Base-by-base conservation (phyloP, 2,329 filamentous ascomycete species). In the Sodiomyces alkalinus region DNA sequence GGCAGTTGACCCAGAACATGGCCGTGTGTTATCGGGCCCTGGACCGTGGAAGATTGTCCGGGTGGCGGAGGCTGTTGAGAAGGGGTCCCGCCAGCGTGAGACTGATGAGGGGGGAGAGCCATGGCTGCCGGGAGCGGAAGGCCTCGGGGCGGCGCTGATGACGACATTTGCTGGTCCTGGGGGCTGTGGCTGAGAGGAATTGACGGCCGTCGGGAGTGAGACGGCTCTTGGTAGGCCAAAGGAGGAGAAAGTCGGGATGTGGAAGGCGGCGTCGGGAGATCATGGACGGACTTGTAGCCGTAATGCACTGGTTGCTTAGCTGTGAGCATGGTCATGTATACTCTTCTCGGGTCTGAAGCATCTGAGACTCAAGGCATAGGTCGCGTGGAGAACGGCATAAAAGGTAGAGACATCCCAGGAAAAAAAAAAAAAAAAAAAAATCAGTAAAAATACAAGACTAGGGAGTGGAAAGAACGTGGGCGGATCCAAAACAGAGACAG, bases 101-200 rank as follows among this genome's bases (percentile, higher is more conserved):
- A 53, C 29, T 50, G 51, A 39, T 62, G 58, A 27, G 53, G 63
- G 36, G 70, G 59, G 39, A 76, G 53, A 42, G 66, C 62, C 66
- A 78, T 69, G 48, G 68, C 68, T 43, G 70, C 67, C 53, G 76
- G 74, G 32, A 69, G 68, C 48, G 77, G 77, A 58, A 81, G 56
- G 43, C 70, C 71, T 53, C 75, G 70, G 52, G 76, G 74, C 51
- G 73, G 66, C 45, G 65, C 68, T n/a, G n/a, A n/a, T n/a, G n/a
- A n/a, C 46, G 75, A 74, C 76, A 81, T 81, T 51, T 56, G 56
- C 56, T 65, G 59, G 42, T 51, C 50, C 35, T 55, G 51, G 34
- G 63, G 56, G 46, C 61, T 65, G 44, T 58, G 52, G 43, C 55
- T 58, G 24, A 50, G 54, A 35, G 55, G 51, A 36, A 52, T 41